Conservation (phyloP, 148 eudicot species). For the Rhododendron griersonianum region DNA sequence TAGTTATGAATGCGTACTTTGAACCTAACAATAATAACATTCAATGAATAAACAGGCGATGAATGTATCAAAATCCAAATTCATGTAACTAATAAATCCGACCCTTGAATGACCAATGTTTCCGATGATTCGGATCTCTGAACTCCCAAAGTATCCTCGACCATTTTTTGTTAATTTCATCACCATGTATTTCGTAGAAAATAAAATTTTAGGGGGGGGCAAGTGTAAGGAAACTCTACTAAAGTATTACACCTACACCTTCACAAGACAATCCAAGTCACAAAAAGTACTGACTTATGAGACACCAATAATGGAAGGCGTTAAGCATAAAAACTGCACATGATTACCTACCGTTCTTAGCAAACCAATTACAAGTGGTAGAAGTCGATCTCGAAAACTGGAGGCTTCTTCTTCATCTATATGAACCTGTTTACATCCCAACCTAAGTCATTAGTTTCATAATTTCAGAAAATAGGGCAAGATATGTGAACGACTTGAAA, state of each 20-base stretch:
- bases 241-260: background rate
- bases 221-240: background rate
- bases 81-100: background rate
- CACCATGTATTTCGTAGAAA: background rate
- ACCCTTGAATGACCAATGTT: background rate
- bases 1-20: background rate
- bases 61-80: background rate
- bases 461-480: conserved; percentile 9
- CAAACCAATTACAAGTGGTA: conserved; percentile 82
- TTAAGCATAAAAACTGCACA: conserved; percentile 1
- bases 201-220: background rate
- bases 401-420: conserved; percentile 67
- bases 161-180: background rate
- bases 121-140: background rate
- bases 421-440: conserved; percentile 47
- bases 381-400: conserved; percentile 68
- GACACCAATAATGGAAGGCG: background rate
- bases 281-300: background rate
- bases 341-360: conserved; percentile 76
- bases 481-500: background rate
- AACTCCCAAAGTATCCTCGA: background rate
- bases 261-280: background rate
- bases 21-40: background rate
- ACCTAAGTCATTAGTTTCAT: conserved; percentile 1
- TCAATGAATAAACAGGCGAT: background rate